phyloP scores from a whole-genome alignment of 148 eudicot genomes.

The Rhododendron simsii region DNA sequence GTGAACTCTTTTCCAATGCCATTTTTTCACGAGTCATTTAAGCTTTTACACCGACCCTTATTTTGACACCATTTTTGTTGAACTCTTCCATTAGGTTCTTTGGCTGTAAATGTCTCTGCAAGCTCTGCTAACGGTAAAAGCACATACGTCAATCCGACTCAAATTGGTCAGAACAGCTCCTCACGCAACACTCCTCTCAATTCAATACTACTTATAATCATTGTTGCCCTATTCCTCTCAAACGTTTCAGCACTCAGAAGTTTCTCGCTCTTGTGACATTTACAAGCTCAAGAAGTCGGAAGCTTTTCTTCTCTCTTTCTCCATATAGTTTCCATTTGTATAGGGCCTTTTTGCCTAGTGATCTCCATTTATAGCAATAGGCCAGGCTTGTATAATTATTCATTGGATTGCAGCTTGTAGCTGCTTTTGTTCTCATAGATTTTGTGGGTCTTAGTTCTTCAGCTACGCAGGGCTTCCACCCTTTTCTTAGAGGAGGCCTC shows the following conservation, averaged over 20 bases:
- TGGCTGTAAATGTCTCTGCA: conserved; percentile 65
- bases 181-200: conserved; percentile 16
- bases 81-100: conserved; percentile 45
- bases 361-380: conserved; percentile 10
- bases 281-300: neutral
- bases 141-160: conserved; percentile 68
- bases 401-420: neutral
- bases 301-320: neutral
- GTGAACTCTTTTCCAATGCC: neutral
- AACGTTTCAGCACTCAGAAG: conserved; percentile 12
- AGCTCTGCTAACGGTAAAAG: conserved; percentile 50
- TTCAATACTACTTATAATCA: conserved; percentile 9
- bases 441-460: neutral
- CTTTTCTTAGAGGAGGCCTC: neutral
- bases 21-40: neutral
- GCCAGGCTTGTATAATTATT: conserved; percentile 8
- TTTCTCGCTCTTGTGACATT: conserved; percentile 20
- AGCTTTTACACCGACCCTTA: neutral
- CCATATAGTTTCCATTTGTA: neutral
- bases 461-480: neutral
- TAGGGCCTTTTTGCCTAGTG: neutral
- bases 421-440: neutral
- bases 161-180: conserved; percentile 38
- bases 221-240: conserved; percentile 16
- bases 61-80: neutral